Evolutionary conservation across 1,284 basidiomycete genomes (phyloP).

Genomic region (Ustilago bromivora): DNA sequence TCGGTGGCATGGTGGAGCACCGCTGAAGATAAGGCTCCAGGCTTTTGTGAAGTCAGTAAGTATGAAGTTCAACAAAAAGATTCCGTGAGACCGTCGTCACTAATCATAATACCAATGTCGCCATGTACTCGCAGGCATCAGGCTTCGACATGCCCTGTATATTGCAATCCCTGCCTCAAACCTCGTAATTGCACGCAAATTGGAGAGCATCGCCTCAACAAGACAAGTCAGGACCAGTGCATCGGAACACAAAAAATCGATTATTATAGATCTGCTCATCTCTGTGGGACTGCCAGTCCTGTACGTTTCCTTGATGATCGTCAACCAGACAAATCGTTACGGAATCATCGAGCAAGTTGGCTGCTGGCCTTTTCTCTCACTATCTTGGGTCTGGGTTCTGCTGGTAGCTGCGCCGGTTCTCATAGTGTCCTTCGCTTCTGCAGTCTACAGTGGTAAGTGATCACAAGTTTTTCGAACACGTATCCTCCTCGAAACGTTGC

Average conservation of each 20-base stretch:
- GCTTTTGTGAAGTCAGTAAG: constrained; percentile 30
- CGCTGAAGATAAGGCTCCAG: constrained; percentile 8
- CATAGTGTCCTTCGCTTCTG: constrained; percentile 13
- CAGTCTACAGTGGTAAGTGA: constrained; percentile 25
- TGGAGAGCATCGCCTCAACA: constrained; percentile 28
- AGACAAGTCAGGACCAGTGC: constrained; percentile 12
- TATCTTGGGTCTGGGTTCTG: constrained; percentile 18
- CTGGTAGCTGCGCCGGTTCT: constrained; percentile 16
- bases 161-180: constrained; percentile 28
- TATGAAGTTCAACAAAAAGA: background rate
- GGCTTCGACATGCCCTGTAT: constrained; percentile 11
- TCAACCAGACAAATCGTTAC: constrained; percentile 24
- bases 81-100: background rate
- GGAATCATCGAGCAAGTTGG: constrained; percentile 20
- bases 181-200: constrained; percentile 24
- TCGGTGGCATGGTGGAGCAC: constrained; percentile 18
- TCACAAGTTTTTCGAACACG: background rate
- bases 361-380: constrained; percentile 19
- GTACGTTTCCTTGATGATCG: constrained; percentile 24
- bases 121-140: constrained; percentile 8
- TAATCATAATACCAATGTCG: background rate
- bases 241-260: constrained; percentile 9
- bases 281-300: constrained; percentile 21
- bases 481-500: background rate
- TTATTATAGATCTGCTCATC: constrained; percentile 23